Evolutionary conservation across 2,329 filamentous ascomycete genomes (phyloP).

Genomic region (Alternaria ethzedia): DNA sequence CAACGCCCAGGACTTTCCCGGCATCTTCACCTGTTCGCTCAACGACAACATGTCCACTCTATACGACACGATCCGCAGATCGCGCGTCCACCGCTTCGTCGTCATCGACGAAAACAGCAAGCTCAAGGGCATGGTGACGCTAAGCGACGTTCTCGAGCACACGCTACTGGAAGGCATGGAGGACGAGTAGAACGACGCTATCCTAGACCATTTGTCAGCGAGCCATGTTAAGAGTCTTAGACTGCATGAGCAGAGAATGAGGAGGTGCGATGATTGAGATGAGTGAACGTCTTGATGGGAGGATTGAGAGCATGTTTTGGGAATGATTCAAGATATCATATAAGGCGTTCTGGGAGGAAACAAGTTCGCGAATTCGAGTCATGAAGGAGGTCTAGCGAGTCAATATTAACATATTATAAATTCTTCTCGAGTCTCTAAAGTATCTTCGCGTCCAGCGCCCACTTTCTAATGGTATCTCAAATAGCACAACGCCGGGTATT

Average conservation of each 20-base stretch:
- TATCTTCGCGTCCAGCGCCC: neutral
- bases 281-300: neutral
- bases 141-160: slow-evolving; percentile 97
- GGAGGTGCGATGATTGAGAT: slow-evolving; percentile 8
- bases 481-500: neutral
- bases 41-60: slow-evolving; percentile 93
- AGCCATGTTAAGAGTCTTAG: slow-evolving; percentile 1
- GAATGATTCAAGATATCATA: neutral
- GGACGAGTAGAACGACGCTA: slow-evolving; percentile 30
- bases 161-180: slow-evolving; percentile 82
- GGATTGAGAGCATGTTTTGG: neutral
- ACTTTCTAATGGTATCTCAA: neutral
- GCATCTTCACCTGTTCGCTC: slow-evolving; percentile 94
- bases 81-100: slow-evolving; percentile 88
- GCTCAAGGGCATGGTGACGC: slow-evolving; percentile 85
- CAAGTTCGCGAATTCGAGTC: neutral
- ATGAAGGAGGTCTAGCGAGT: neutral
- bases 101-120: slow-evolving; percentile 89
- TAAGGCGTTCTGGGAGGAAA: neutral
- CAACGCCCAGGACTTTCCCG: slow-evolving; percentile 77
- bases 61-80: slow-evolving; percentile 95
- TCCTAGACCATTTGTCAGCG: slow-evolving; percentile 4
- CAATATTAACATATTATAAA: neutral
- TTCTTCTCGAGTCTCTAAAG: neutral
- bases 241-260: neutral